Base-by-base conservation (phyloP, 768 basidiomycete genomes). In the Naganishia friedmannii region DNA sequence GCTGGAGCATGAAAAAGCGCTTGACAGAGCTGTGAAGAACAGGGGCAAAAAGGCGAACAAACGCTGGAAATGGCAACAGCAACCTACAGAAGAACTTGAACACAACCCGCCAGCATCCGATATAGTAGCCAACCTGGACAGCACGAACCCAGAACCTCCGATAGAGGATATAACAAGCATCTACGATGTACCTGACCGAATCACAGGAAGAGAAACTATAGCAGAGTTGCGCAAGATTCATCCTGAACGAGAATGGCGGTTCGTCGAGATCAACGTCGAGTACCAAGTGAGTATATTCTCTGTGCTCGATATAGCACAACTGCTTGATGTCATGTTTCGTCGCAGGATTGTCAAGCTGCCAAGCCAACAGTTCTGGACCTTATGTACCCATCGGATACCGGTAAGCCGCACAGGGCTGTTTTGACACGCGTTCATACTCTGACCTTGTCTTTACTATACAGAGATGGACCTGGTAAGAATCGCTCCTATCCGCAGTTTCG, bases 131-230 rank as follows among this genome's bases (percentile, higher is more conserved):
- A 3, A 26, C 12, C 3, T 3, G 23, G n/a, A 34, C 28, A 39
- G 21, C 21, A 29, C 23, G 13, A 28, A 29, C 19, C 45, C 58
- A 3, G 45, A 21, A 17, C 29, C 34, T 0, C 28, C 70, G 23
- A 26, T 31, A 28, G 69, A 37, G 17, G 23, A 23, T 1, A 66
- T n/a, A 13, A 28, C 65, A 13, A 58, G 70, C 82, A 19, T 74
- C 0, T 97, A 93, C 77, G 84, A 86, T 76, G 95, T 96, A 1
- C 96, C 96, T 8, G 96, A 99, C 81, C 85, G 96, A 55, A 75
- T 88, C 55, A 91, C 91, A 5, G 95, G 94, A 0, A 82, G 89
- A 21, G 83, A 86, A 73, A 91, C 91, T 73, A 76, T 92, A 1
- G 86, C 88, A 69, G 94, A 97, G 77, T 84, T 99, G 39, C 84